These are phyloP conservation scores for Ganoderma leucocontextum DNA, from an alignment of 1,284 basidiomycete genomes.

Conservation along the genomic window DNA sequence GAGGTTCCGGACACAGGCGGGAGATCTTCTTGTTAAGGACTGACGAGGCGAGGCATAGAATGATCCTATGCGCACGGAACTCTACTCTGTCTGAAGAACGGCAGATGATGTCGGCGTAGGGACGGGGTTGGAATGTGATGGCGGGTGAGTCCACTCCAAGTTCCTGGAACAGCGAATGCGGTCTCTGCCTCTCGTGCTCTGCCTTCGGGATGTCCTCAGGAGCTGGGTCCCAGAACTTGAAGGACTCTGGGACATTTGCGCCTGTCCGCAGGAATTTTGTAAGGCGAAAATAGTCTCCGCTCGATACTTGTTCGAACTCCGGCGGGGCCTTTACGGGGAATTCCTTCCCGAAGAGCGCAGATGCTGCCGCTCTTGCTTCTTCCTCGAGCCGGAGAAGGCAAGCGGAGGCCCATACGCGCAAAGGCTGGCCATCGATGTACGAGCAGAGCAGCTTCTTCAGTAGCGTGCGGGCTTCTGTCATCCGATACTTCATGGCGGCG, in stretches of 20 bases:
- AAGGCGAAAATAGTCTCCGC: slow-evolving; percentile 28
- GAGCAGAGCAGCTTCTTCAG: slow-evolving; percentile 7
- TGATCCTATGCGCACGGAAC: slow-evolving; percentile 13
- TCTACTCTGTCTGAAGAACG: slow-evolving; percentile 17
- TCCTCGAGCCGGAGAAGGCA: slow-evolving; percentile 18
- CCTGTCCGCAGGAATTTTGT: slow-evolving; percentile 17
- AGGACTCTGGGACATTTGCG: slow-evolving; percentile 14
- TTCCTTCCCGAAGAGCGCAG: slow-evolving; percentile 10
- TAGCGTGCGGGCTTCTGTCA: slow-evolving; percentile 23
- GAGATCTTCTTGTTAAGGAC: slow-evolving; percentile 11
- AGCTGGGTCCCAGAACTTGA: slow-evolving; percentile 18
- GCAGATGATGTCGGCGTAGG: slow-evolving; percentile 21
- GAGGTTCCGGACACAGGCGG: background rate
- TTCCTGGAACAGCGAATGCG: background rate
- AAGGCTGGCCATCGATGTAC: slow-evolving; percentile 11
- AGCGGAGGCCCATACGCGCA: slow-evolving; percentile 18
- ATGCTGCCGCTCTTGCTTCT: slow-evolving; percentile 12
- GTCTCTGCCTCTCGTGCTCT: background rate
- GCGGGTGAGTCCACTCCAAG: background rate
- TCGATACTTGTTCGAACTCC: slow-evolving; percentile 24
- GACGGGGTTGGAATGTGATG: slow-evolving; percentile 13
- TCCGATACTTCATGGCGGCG: slow-evolving; percentile 25
- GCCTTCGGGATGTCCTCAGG: background rate
- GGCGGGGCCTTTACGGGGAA: slow-evolving; percentile 9
- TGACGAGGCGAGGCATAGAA: slow-evolving; percentile 17